A percentile compares a stretch with the other conserved stretches of the same genome.
phyloP scores from a whole-genome alignment of 1,139 yeast species.

The Suhomyces ambrosiae region DNA sequence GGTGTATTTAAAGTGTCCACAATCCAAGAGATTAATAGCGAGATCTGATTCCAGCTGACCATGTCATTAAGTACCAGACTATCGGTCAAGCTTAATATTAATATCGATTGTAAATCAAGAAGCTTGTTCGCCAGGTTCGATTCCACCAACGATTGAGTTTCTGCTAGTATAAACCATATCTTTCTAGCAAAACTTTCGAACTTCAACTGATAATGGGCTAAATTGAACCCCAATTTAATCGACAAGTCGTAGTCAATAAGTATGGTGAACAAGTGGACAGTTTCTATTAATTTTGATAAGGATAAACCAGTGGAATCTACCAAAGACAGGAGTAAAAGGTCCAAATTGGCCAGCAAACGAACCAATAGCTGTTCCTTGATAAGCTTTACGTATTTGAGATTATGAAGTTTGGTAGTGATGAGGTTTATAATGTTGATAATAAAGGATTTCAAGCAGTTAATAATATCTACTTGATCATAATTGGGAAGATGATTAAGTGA shows the following conservation, averaged over 20 bases:
- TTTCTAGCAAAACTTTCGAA: conserved; percentile 38
- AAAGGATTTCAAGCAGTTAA: conserved; percentile 32
- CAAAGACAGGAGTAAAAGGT: conserved; percentile 9
- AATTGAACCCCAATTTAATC: conserved; percentile 31
- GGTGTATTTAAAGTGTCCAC: conserved; percentile 21
- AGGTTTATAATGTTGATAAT: conserved; percentile 36
- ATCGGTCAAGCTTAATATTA: conserved; percentile 34
- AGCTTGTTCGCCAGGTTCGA: background rate
- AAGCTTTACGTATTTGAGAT: conserved; percentile 25
- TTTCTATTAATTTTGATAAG: conserved; percentile 7
- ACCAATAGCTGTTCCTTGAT: conserved; percentile 8
- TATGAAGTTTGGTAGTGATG: conserved; percentile 33
- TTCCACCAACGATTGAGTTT: conserved; percentile 3
- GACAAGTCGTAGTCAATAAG: conserved; percentile 41
- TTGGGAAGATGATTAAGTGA: conserved; percentile 29
- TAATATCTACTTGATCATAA: conserved; percentile 16
- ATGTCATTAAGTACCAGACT: conserved; percentile 31
- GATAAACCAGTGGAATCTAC: conserved; percentile 7
- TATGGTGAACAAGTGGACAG: conserved; percentile 37
- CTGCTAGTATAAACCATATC: conserved; percentile 34
- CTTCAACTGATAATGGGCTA: conserved; percentile 25
- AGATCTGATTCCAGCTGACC: conserved; percentile 31
- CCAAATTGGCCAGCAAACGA: conserved; percentile 11
- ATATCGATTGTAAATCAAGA: conserved; percentile 30
- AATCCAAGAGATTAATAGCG: conserved; percentile 35